Evolutionary conservation across 805 yeast species (phyloP).

Genomic region (Kuraishia capsulata): DNA sequence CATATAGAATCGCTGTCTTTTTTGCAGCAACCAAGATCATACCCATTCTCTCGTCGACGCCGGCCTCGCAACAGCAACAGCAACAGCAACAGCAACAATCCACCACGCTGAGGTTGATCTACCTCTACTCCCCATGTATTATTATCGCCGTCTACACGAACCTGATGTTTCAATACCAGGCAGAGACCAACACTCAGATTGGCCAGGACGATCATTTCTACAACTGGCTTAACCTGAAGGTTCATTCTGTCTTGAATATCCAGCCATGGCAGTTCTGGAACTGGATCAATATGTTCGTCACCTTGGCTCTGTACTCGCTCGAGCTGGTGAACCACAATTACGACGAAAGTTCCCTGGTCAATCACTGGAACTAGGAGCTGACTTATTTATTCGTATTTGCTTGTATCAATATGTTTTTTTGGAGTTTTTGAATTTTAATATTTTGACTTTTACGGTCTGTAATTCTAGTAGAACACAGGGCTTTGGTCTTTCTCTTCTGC

Average conservation of each 20-base stretch:
- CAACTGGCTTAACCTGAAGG: slow-evolving; percentile 20
- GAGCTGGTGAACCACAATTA: slow-evolving; percentile 47
- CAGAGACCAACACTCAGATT: slow-evolving; percentile 39
- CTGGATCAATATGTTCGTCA: slow-evolving; percentile 84
- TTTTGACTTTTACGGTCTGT: too few species aligned
- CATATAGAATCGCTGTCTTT: slow-evolving; percentile 79
- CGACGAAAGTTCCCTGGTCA: slow-evolving; percentile 22
- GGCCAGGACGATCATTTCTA: slow-evolving; percentile 26
- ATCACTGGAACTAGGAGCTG: slow-evolving; percentile 22
- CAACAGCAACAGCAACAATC: slow-evolving; percentile 9
- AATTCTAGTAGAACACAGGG: background rate
- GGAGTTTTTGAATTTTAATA: background rate
- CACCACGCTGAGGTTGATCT: slow-evolving; percentile 45
- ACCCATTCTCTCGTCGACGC: slow-evolving; percentile 32
- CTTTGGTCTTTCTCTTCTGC: background rate
- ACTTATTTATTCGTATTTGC: background rate
- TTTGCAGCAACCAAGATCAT: slow-evolving; percentile 88
- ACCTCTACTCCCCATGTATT: slow-evolving; percentile 89
- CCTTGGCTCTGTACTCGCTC: slow-evolving; percentile 68
- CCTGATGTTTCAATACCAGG: slow-evolving; percentile 80
- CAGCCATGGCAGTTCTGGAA: slow-evolving; percentile 97
- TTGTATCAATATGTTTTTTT: background rate
- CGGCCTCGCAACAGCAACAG: slow-evolving; percentile 6
- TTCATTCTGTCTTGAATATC: slow-evolving; percentile 9
- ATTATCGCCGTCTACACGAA: slow-evolving; percentile 94